These are phyloP conservation scores for Rhynchosporium agropyri DNA, from an alignment of 2,329 filamentous ascomycete genomes.

Conservation along the genomic window DNA sequence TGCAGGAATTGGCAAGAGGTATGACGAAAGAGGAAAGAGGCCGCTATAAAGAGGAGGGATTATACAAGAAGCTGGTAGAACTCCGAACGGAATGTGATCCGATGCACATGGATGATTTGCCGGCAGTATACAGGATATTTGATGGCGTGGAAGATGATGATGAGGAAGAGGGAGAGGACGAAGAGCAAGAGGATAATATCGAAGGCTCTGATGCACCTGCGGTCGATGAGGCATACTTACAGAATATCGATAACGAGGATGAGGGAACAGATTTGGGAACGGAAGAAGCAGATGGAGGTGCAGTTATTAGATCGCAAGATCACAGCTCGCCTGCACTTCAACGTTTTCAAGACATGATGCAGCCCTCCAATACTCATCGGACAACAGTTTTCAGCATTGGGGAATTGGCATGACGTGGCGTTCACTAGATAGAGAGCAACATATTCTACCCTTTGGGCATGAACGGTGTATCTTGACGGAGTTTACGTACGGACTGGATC, in stretches of 20 bases:
- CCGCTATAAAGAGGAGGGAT: constrained; percentile 24
- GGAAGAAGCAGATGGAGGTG: background rate
- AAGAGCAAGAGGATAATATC: constrained; percentile 13
- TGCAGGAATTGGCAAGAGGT: constrained; percentile 19
- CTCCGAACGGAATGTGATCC: constrained; percentile 20
- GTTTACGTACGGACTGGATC: background rate
- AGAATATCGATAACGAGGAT: background rate
- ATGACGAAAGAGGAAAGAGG: constrained; percentile 22
- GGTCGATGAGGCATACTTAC: background rate
- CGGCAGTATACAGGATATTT: constrained; percentile 25
- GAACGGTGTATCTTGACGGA: background rate
- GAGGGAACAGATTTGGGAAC: background rate
- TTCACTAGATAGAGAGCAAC: background rate
- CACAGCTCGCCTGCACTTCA: background rate
- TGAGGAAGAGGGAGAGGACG: constrained; percentile 10
- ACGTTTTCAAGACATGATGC: background rate
- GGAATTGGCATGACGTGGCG: constrained; percentile 21
- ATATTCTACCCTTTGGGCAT: background rate
- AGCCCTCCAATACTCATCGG: constrained; percentile 9
- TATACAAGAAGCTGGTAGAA: constrained; percentile 25
- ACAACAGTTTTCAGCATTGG: constrained; percentile 24
- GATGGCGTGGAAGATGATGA: constrained; percentile 20
- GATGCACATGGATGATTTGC: constrained; percentile 25
- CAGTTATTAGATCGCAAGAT: background rate
- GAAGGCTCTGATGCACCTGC: constrained; percentile 8